Evolutionary conservation across 208 protist genomes (phyloP), one percentile per base, ranked within the genome.

Genomic region (Phytomonas francai): DNA sequence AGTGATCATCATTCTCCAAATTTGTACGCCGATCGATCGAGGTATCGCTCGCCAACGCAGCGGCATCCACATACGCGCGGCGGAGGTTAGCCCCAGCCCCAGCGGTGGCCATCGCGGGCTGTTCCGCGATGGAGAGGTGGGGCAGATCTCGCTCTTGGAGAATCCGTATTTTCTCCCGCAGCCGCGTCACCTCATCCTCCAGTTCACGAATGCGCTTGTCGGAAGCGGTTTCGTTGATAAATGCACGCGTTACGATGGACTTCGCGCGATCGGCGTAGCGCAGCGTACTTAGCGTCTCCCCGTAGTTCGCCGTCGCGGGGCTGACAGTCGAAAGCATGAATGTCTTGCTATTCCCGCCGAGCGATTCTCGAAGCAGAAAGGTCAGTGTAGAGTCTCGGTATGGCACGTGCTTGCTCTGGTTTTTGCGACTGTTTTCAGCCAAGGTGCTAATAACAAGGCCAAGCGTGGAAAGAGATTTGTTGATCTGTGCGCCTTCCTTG

Each of bases 231-330:
- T 95, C 92, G 71, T 97, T 97, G 25, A 97, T 74, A 67, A 88
- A 86, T 11, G 90, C 90, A 25, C 91, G 81, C 27, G 81, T 96
- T 27, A 94, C 76, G 63, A 98, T 97, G 5, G 81, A 67, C 66
- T 97, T 98, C 14, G 93, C 93, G 34, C 95, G 84, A 67, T 97
- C 88, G 14, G 95, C 93, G 75, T 95, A 97, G 27, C 89, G 82
- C 29, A 98, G 79, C 28, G 95, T 98, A 66, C 82, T 93, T 19
- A 95, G 68, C 8, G 92, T 97, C 68, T 97, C 92, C 0, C 95
- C 89, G 69, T 88, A 92, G 74, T 90, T 80, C 36, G 79, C 70
- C 6, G 49, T 33, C 19, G 88, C 79, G 8, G 92, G 93, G 54
- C 88, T 92, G 0, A 98, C 63, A 0, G 88, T 97, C 61, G 86